Evolutionary conservation across 1,284 basidiomycete species (phyloP).

Genomic region (Marasmius oreades): DNA sequence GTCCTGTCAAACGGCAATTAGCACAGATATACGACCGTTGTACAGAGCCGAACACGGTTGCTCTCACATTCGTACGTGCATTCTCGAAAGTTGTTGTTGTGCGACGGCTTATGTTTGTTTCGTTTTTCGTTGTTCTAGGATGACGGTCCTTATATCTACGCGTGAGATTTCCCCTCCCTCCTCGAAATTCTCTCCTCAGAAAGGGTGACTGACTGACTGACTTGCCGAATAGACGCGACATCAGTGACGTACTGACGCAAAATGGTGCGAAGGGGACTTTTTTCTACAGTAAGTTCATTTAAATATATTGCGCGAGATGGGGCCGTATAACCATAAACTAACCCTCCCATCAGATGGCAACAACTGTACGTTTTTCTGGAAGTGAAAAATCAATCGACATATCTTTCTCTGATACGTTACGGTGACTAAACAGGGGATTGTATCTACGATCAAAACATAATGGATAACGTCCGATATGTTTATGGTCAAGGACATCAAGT

Average conservation of each 20-base stretch:
- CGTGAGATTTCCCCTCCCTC: slow-evolving; percentile 18
- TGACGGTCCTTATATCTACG: slow-evolving; percentile 42
- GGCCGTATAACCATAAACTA: background rate
- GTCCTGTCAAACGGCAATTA: too few relatives aligned
- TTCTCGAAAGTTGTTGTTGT: too few relatives aligned
- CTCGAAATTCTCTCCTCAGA: background rate
- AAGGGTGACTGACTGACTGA: slow-evolving; percentile 4
- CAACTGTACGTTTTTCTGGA: slow-evolving; percentile 26
- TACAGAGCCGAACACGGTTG: too few relatives aligned
- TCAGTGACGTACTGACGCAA: slow-evolving; percentile 34
- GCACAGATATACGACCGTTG: too few relatives aligned
- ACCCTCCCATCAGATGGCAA: slow-evolving; percentile 20
- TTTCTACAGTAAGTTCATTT: slow-evolving; percentile 45
- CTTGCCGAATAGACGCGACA: slow-evolving; percentile 27
- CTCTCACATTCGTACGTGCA: too few relatives aligned
- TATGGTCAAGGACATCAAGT: slow-evolving; percentile 37
- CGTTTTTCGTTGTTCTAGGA: slow-evolving; percentile 27
- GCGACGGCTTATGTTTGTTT: too few relatives aligned
- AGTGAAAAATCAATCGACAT: slow-evolving; percentile 1
- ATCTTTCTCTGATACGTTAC: background rate
- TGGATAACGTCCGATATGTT: slow-evolving; percentile 33
- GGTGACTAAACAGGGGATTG: slow-evolving; percentile 30
- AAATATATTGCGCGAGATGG: too few relatives aligned
- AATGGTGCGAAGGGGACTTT: slow-evolving; percentile 48
- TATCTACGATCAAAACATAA: slow-evolving; percentile 34